Evolutionary conservation across 768 basidiomycete species (phyloP).

Genomic region (Hydnomerulius pinastri): DNA sequence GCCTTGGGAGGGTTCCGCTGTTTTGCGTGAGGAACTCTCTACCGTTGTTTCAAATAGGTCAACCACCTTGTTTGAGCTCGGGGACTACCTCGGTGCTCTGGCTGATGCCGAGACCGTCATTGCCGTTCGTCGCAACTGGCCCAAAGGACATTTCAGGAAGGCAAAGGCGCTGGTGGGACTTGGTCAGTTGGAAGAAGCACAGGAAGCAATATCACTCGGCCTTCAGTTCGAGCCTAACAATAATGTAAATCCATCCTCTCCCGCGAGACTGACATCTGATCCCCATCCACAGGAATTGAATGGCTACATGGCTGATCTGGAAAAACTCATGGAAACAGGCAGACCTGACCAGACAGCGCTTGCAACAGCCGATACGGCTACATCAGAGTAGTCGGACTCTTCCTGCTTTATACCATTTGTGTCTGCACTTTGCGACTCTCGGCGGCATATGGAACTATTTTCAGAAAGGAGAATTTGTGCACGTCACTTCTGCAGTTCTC

Average conservation of each 20-base stretch:
- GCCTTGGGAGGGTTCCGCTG: constrained; percentile 82
- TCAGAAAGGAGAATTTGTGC: too few relatives aligned
- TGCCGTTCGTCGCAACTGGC: constrained; percentile 81
- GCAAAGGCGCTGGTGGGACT: constrained; percentile 86
- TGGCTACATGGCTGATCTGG: constrained; percentile 32
- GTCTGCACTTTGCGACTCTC: constrained; percentile 5
- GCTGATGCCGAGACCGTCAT: constrained; percentile 93
- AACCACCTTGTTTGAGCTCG: constrained; percentile 77
- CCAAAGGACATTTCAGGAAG: constrained; percentile 95
- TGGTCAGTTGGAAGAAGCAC: constrained; percentile 67
- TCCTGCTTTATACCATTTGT: not conserved
- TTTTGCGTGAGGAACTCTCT: constrained; percentile 89
- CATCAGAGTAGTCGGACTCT: constrained; percentile 15
- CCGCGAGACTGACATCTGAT: constrained; percentile 7
- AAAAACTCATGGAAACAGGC: constrained; percentile 22
- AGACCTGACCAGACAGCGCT: not conserved
- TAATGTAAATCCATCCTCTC: constrained; percentile 37
- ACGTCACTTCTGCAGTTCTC: too few relatives aligned
- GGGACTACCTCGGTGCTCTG: constrained; percentile 75
- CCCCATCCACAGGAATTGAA: constrained; percentile 29
- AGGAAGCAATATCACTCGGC: constrained; percentile 79
- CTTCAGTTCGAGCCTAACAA: constrained; percentile 81
- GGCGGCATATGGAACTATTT: constrained; percentile 1
- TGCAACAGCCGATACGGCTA: not conserved
- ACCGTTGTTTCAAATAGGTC: constrained; percentile 91